A percentile compares a stretch with the other conserved stretches of the same genome.
phyloP scores from a whole-genome alignment of 2,329 filamentous ascomycete genomes.

The Colletotrichum tofieldiae region DNA sequence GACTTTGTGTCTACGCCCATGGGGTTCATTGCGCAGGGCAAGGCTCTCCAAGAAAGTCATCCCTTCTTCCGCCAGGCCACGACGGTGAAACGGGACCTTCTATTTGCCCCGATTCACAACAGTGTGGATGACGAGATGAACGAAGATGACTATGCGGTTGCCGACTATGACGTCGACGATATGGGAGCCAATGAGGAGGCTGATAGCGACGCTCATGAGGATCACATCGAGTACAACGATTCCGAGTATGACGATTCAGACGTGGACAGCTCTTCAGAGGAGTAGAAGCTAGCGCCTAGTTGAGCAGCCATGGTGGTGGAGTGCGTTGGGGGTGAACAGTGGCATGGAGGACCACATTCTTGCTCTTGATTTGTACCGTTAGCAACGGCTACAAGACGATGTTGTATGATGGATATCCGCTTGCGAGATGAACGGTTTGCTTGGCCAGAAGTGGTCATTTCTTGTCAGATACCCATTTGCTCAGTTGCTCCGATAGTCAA shows the following conservation, averaged over 20 bases:
- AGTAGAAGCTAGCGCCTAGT: background rate
- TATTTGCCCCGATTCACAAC: constrained; percentile 16
- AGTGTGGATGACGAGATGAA: background rate
- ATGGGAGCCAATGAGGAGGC: constrained; percentile 37
- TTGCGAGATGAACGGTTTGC: background rate
- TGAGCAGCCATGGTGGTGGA: background rate
- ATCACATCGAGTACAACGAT: constrained; percentile 41
- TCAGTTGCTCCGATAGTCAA: background rate
- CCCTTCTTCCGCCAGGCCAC: constrained; percentile 63
- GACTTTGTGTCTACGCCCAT: constrained; percentile 74
- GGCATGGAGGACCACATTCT: no score
- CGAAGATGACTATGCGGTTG: constrained; percentile 12
- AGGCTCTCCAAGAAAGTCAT: constrained; percentile 62
- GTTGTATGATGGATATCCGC: background rate
- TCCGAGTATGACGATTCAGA: constrained; percentile 19
- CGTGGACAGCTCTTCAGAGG: no score
- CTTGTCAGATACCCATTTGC: constrained; percentile 4
- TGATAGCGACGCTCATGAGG: constrained; percentile 36
- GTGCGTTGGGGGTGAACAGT: background rate
- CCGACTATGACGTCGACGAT: constrained; percentile 32
- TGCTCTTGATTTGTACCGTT: background rate
- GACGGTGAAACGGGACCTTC: constrained; percentile 35
- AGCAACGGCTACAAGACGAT: background rate
- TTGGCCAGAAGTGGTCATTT: background rate
- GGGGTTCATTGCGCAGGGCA: constrained; percentile 69